Conservation (phyloP, 352 stramenopile genomes). For the Pythium pectinolyticum region DNA sequence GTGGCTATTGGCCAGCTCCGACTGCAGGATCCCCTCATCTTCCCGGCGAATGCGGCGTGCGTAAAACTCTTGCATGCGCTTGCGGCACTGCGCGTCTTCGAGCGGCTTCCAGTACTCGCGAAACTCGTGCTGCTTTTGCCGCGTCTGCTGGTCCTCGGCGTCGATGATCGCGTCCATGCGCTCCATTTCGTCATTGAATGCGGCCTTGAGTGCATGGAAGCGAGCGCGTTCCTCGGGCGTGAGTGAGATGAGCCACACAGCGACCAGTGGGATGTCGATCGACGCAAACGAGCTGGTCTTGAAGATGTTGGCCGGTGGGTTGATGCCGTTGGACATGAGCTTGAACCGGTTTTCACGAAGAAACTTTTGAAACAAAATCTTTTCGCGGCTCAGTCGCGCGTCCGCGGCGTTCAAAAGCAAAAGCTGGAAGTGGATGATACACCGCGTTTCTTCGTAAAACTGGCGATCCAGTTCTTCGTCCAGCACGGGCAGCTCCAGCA, state of each 20-base stretch:
- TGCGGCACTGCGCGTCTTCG: slow-evolving; percentile 67
- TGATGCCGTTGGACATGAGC: slow-evolving; percentile 91
- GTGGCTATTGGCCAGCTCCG: slow-evolving; percentile 43
- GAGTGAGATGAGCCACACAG: slow-evolving; percentile 88
- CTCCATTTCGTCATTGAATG: slow-evolving; percentile 88
- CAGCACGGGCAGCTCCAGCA: slow-evolving; percentile 64
- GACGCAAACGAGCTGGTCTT: slow-evolving; percentile 85
- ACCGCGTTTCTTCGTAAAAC: slow-evolving; percentile 90
- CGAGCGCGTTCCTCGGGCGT: slow-evolving; percentile 78
- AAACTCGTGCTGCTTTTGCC: slow-evolving; percentile 45
- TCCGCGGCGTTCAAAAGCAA: slow-evolving; percentile 88
- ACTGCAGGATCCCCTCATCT: slow-evolving; percentile 52
- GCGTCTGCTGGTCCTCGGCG: slow-evolving; percentile 61
- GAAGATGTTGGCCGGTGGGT: slow-evolving; percentile 89
- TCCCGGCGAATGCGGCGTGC: slow-evolving; percentile 69
- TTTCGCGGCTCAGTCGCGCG: slow-evolving; percentile 82
- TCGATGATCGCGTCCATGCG: slow-evolving; percentile 76
- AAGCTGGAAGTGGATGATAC: slow-evolving; percentile 91
- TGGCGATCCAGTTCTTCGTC: slow-evolving; percentile 73
- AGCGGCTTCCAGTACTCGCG: slow-evolving; percentile 57
- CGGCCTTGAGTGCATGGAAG: slow-evolving; percentile 88
- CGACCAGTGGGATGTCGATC: slow-evolving; percentile 89
- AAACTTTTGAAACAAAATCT: slow-evolving; percentile 93
- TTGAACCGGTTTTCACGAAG: slow-evolving; percentile 93
- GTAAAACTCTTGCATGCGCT: slow-evolving; percentile 77